Evolutionary conservation across 2,329 filamentous ascomycete genomes (phyloP).

Genomic region (Trichophyton mentagrophytes): DNA sequence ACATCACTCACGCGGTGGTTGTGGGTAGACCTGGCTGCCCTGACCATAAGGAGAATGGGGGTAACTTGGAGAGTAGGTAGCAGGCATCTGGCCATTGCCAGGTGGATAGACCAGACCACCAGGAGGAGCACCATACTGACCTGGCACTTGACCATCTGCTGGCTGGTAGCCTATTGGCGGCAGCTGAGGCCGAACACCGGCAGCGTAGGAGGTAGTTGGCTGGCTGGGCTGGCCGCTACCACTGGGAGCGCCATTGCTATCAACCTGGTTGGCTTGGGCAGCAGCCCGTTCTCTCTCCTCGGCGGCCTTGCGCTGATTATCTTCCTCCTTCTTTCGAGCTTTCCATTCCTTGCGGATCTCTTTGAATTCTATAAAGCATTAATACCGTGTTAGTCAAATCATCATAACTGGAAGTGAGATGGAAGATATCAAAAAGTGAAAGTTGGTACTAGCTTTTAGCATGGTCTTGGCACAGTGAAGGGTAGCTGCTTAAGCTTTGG

Average conservation of each 20-base stretch:
- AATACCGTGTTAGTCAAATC: constrained; percentile 8
- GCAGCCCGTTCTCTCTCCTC: constrained; percentile 66
- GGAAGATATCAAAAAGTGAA: neutral
- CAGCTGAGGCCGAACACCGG: constrained; percentile 49
- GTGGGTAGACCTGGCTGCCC: constrained; percentile 36
- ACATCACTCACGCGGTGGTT: constrained; percentile 36
- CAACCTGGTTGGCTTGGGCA: constrained; percentile 39
- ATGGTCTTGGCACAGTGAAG: constrained; percentile 15
- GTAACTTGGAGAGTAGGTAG: constrained; percentile 34
- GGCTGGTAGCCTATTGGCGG: constrained; percentile 64
- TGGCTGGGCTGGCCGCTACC: constrained; percentile 21
- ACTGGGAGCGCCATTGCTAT: constrained; percentile 34
- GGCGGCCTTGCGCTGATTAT: constrained; percentile 74
- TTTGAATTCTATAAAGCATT: constrained; percentile 68
- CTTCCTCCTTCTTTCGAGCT: constrained; percentile 97
- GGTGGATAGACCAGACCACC: constrained; percentile 37
- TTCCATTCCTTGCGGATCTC: constrained; percentile 99
- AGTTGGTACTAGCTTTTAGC: constrained; percentile 12
- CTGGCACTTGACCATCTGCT: constrained; percentile 40
- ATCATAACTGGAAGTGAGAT: neutral
- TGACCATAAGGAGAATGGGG: constrained; percentile 40
- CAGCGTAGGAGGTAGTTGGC: constrained; percentile 32
- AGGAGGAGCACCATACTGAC: constrained; percentile 51
- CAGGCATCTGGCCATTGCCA: constrained; percentile 35
- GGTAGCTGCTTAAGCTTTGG: constrained; percentile 33